Conservation (phyloP, 441 rosid species). For the Syzygium syzygioides region DNA sequence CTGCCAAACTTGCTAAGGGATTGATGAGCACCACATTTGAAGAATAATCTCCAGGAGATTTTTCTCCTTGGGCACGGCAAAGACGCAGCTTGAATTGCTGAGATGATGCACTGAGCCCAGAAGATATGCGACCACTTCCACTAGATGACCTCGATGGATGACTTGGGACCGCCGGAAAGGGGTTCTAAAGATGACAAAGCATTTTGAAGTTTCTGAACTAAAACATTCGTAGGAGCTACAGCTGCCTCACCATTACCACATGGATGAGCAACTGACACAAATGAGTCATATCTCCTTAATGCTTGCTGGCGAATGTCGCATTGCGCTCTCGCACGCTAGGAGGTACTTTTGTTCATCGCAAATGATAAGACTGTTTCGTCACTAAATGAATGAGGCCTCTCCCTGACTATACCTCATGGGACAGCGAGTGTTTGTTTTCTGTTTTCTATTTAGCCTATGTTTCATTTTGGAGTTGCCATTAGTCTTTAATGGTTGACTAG, state of each 20-base stretch:
- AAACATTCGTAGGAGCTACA: slow-evolving; percentile 64
- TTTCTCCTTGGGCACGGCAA: slow-evolving; percentile 94
- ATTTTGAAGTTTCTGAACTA: slow-evolving; percentile 98
- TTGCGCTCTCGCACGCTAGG: no score
- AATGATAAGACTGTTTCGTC: no score
- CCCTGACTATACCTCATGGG: no score
- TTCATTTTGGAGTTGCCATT: no score
- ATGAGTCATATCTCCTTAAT: slow-evolving; percentile 71
- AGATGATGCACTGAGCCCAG: slow-evolving; percentile 91
- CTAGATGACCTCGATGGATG: slow-evolving; percentile 83
- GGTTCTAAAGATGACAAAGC: slow-evolving; percentile 94
- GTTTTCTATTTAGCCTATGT: no score
- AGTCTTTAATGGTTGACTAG: no score
- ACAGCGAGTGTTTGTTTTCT: no score
- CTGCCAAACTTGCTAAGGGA: slow-evolving; percentile 96
- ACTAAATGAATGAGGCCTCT: no score
- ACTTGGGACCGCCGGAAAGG: slow-evolving; percentile 91
- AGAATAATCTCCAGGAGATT: slow-evolving; percentile 93
- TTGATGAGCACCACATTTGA: slow-evolving; percentile 92
- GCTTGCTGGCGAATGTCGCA: slow-evolving; percentile 62
- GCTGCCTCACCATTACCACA: slow-evolving; percentile 38
- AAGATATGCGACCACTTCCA: slow-evolving; percentile 95
- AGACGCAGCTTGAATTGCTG: slow-evolving; percentile 96
- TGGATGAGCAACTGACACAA: slow-evolving; percentile 78
- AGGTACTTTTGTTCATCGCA: no score